A percentile compares a stretch with the other conserved stretches of the same genome.
Conservation (phyloP, 75 land plant genomes). For the Larix kaempferi region DNA sequence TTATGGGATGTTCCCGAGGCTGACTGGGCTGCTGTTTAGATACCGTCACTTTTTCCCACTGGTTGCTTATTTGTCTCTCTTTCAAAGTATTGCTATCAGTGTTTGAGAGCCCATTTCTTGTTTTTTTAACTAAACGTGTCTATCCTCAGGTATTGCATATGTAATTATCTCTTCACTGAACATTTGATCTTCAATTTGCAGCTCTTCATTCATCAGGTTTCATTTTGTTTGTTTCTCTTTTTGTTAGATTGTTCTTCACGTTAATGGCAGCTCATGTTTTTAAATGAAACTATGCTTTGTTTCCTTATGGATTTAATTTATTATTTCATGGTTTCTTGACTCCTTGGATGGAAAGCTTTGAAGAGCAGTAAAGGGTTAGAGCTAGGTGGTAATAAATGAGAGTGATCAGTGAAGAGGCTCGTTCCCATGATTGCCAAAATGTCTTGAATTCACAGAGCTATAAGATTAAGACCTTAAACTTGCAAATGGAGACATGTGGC, state of each 20-base stretch:
- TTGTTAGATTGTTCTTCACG: not conserved
- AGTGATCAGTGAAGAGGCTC: not conserved
- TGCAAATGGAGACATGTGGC: not conserved
- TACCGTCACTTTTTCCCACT: not conserved
- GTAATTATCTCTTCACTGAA: not conserved
- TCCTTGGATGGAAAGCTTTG: not conserved
- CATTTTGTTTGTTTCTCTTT: not conserved
- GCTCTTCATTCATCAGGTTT: not conserved
- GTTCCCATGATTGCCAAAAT: not conserved
- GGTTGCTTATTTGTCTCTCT: not conserved
- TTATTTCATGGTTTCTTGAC: not conserved
- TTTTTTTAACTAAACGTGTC: not conserved
- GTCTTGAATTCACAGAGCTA: not conserved
- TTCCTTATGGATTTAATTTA: not conserved
- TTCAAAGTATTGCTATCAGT: not conserved
- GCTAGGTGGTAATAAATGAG: not conserved
- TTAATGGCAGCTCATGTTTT: not conserved
- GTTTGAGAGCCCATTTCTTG: not conserved
- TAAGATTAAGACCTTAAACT: not conserved
- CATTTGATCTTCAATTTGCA: not conserved
- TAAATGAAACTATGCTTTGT: not conserved
- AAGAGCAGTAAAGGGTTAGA: not conserved
- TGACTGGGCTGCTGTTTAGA: not conserved
- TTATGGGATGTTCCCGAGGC: too few relatives aligned
- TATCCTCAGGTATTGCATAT: not conserved